phyloP scores from a whole-genome alignment of 2,329 filamentous ascomycete species.

The Penicillium frequentans region DNA sequence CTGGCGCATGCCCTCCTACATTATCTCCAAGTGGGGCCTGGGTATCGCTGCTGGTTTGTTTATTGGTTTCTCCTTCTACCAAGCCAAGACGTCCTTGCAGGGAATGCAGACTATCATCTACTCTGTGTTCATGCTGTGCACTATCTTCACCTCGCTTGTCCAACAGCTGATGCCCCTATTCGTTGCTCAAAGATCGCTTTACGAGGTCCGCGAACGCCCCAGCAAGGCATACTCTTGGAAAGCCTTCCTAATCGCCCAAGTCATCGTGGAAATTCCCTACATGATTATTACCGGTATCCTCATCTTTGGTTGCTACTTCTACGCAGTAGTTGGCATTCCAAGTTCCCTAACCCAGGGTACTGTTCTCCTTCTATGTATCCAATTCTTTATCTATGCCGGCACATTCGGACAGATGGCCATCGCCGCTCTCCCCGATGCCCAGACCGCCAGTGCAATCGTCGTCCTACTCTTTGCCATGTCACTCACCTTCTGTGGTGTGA shows the following conservation, averaged over 20 bases:
- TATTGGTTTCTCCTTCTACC: constrained; percentile 79
- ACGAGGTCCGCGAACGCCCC: constrained; percentile 81
- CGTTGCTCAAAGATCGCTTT: constrained; percentile 75
- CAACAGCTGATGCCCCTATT: constrained; percentile 72
- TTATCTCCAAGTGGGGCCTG: constrained; percentile 74
- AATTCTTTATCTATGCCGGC: constrained; percentile 76
- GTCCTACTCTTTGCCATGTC: constrained; percentile 78
- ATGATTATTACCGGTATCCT: constrained; percentile 71
- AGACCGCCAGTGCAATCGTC: constrained; percentile 72
- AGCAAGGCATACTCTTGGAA: constrained; percentile 84
- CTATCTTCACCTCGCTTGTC: constrained; percentile 59
- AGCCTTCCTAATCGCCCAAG: constrained; percentile 78
- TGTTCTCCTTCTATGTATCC: constrained; percentile 73
- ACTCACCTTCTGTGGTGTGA: constrained; percentile 73
- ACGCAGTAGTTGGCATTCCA: constrained; percentile 65
- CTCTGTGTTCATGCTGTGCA: constrained; percentile 76
- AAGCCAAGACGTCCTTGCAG: constrained; percentile 68
- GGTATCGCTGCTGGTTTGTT: constrained; percentile 66
- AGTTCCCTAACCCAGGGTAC: constrained; percentile 69
- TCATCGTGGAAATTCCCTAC: constrained; percentile 83
- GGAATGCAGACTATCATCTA: constrained; percentile 86
- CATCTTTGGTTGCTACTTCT: constrained; percentile 82
- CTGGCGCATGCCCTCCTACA: constrained; percentile 83
- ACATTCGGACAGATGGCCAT: constrained; percentile 81
- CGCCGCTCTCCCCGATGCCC: constrained; percentile 70